phyloP scores from a whole-genome alignment of 2,329 filamentous ascomycete genomes.

The Orbilia blumenaviensis region DNA sequence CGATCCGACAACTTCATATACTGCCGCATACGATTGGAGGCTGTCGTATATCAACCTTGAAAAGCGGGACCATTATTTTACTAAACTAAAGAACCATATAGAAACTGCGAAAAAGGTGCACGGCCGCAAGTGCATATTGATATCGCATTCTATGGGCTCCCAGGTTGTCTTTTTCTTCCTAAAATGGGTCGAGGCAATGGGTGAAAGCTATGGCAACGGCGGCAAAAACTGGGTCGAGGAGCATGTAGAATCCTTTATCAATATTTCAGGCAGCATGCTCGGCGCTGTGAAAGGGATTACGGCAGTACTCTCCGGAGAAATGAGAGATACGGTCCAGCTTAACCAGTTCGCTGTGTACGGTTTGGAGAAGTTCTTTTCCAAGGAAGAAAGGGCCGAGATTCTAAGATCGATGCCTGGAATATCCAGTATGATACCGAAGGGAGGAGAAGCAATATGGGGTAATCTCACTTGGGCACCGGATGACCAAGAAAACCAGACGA shows the following conservation, averaged over 20 bases:
- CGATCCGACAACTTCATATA: slow-evolving; percentile 80
- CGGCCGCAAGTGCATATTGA: slow-evolving; percentile 80
- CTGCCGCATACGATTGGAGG: slow-evolving; percentile 86
- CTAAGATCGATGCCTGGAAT: slow-evolving; percentile 93
- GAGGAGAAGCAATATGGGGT: slow-evolving; percentile 96
- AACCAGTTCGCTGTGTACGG: slow-evolving; percentile 90
- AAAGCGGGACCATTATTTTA: slow-evolving; percentile 90
- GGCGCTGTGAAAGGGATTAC: slow-evolving; percentile 90
- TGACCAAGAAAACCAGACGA: slow-evolving; percentile 76
- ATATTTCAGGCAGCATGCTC: slow-evolving; percentile 95
- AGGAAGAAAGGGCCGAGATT: slow-evolving; percentile 88
- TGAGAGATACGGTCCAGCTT: slow-evolving; percentile 78
- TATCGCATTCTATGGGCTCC: slow-evolving; percentile 97
- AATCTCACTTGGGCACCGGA: slow-evolving; percentile 73
- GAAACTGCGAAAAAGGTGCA: slow-evolving; percentile 80
- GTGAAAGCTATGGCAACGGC: slow-evolving; percentile 76
- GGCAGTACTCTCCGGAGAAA: slow-evolving; percentile 91
- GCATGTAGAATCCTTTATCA: slow-evolving; percentile 94
- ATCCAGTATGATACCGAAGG: slow-evolving; percentile 88
- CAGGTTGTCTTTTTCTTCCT: slow-evolving; percentile 87
- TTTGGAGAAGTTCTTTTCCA: slow-evolving; percentile 91
- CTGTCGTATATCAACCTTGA: slow-evolving; percentile 90
- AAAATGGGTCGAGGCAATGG: slow-evolving; percentile 76
- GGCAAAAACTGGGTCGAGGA: slow-evolving; percentile 89
- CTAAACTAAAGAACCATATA: slow-evolving; percentile 86